These are phyloP conservation scores for Datura wrightii DNA, from an alignment of 257 asterid genomes.

Conservation along the genomic window DNA sequence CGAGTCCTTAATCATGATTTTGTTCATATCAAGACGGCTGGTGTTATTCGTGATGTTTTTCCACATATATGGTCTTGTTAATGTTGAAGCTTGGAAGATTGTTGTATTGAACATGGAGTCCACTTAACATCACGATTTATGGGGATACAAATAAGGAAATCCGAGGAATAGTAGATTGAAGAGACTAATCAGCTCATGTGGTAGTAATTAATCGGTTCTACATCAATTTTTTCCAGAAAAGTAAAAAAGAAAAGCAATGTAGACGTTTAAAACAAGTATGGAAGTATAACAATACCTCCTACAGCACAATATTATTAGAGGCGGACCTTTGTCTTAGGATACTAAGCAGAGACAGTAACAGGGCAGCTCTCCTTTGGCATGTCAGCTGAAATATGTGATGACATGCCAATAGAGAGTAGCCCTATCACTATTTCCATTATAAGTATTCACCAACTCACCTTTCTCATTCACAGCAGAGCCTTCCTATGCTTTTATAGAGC, in stretches of 20 bases:
- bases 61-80: neutral
- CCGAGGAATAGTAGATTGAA: neutral
- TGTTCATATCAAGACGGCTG: too few species aligned
- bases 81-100: neutral
- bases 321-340: too few species aligned
- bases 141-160: neutral
- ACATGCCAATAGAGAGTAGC: conserved; percentile 62
- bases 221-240: neutral
- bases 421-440: conserved; percentile 53
- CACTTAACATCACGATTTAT: neutral
- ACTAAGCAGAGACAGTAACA: conserved; percentile 48
- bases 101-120: neutral
- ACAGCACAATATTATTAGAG: too few species aligned
- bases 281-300: neutral
- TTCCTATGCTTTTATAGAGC: conserved; percentile 11
- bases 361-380: conserved; percentile 85
- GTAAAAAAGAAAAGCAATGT: conserved; percentile 8
- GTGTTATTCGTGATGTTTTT: too few species aligned
- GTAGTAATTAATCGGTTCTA: neutral
- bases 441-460: neutral
- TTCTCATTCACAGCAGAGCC: neutral
- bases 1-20: neutral
- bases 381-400: conserved; percentile 4
- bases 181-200: neutral
- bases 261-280: neutral